Evolutionary conservation across 2,329 filamentous ascomycete genomes (phyloP).

Genomic region (Aspergillus glaucus): DNA sequence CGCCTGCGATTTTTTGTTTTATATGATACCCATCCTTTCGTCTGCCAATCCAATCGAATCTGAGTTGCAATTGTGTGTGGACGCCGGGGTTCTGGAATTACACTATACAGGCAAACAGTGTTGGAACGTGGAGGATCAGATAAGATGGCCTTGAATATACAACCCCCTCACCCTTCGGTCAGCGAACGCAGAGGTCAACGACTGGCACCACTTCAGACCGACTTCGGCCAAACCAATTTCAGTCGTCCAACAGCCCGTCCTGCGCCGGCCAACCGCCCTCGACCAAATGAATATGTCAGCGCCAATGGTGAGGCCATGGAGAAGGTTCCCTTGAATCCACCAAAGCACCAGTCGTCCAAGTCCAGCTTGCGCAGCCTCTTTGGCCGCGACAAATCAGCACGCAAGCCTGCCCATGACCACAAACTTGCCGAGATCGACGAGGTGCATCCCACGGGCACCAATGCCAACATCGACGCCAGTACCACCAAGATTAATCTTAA

Average conservation of each 20-base stretch:
- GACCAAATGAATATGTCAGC: slow-evolving; percentile 25
- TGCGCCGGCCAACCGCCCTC: slow-evolving; percentile 24
- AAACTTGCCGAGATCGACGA: slow-evolving; percentile 31
- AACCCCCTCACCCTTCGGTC: slow-evolving; percentile 20
- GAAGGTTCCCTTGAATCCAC: slow-evolving; percentile 26
- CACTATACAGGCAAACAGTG: too few species aligned
- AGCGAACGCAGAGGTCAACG: slow-evolving; percentile 33
- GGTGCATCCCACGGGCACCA: background rate
- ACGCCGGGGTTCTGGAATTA: too few species aligned
- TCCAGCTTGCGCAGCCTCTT: slow-evolving; percentile 33
- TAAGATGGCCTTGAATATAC: slow-evolving; percentile 14
- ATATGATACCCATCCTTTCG: background rate
- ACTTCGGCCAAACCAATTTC: slow-evolving; percentile 17
- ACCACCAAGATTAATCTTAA: background rate
- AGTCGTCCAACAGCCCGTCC: slow-evolving; percentile 19
- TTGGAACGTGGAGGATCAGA: background rate
- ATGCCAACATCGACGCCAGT: background rate
- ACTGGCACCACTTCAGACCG: slow-evolving; percentile 31
- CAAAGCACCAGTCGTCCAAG: slow-evolving; percentile 32
- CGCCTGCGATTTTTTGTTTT: background rate
- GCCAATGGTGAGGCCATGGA: slow-evolving; percentile 19
- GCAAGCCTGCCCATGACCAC: slow-evolving; percentile 19
- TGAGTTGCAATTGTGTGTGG: background rate
- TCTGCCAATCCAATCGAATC: background rate
- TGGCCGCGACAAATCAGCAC: slow-evolving; percentile 28